A percentile compares a stretch with the other conserved stretches of the same genome.
These are phyloP conservation scores for Medakamo hakoo DNA, from an alignment of 139 green algal species.

Conservation along the genomic window DNA sequence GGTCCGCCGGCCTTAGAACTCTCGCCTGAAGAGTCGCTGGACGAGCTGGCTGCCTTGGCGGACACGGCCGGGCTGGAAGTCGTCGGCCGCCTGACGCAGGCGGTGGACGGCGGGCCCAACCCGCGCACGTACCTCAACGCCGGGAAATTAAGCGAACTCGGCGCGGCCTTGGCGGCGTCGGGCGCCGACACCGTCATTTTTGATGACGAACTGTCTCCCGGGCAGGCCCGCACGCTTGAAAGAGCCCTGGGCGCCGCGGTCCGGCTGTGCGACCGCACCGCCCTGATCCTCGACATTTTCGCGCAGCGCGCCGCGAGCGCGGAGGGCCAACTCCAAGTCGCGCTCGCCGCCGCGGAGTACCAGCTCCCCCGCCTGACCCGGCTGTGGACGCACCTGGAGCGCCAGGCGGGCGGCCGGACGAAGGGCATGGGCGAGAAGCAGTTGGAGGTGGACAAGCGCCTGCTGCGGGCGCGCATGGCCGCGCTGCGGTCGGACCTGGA, in stretches of 20 bases:
- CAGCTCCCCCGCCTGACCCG: constrained; percentile 87
- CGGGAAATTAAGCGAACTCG: constrained; percentile 68
- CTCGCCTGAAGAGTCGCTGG: constrained; percentile 45
- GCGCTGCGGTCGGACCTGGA: constrained; percentile 50
- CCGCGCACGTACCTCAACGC: constrained; percentile 77
- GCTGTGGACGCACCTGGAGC: constrained; percentile 96
- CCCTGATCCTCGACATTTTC: constrained; percentile 98
- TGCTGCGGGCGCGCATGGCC: constrained; percentile 44
- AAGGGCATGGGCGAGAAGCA: constrained; percentile 95
- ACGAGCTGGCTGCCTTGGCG: constrained; percentile 75
- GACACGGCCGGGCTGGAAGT: constrained; percentile 81
- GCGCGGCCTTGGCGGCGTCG: constrained; percentile 13
- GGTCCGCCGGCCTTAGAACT: too few relatives aligned
- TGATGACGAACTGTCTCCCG: constrained; percentile 83
- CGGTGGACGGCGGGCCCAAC: constrained; percentile 46
- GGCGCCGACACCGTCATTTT: constrained; percentile 78
- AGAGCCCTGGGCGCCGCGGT: constrained; percentile 31
- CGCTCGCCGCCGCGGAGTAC: constrained; percentile 84
- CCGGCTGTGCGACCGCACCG: constrained; percentile 82
- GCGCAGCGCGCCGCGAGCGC: constrained; percentile 69
- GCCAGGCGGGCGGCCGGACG: constrained; percentile 47
- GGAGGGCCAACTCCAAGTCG: constrained; percentile 93
- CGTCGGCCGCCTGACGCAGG: constrained; percentile 62
- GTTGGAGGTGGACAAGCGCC: constrained; percentile 91
- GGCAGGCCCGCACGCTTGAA: constrained; percentile 72